Conservation (phyloP, 768 basidiomycete species). For the Auricularia cornea region DNA sequence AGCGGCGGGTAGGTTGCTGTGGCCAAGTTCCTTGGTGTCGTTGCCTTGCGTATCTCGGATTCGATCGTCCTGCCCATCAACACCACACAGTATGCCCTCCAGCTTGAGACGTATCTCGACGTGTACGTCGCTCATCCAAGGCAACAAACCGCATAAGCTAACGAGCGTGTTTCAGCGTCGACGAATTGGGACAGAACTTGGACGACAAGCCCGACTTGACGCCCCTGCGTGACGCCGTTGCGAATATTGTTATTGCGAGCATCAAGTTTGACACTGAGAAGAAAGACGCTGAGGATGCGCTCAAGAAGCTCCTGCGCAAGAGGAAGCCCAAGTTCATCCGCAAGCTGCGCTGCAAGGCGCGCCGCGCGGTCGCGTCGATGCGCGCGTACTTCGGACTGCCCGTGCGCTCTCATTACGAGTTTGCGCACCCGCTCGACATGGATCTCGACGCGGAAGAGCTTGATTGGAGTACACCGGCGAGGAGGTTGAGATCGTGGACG, state of each 20-base stretch:
- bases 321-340: conserved; percentile 10
- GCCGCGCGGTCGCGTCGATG: not conserved
- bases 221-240: conserved; percentile 20
- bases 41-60: conserved; percentile 45
- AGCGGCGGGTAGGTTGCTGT: conserved; percentile 44
- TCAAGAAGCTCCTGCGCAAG: conserved; percentile 26
- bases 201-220: conserved; percentile 5
- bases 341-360: conserved; percentile 1
- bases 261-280: conserved; percentile 21
- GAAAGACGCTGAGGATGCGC: conserved; percentile 25
- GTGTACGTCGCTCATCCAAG: conserved; percentile 30
- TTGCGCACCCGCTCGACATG: not conserved
- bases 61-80: conserved; percentile 54
- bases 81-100: conserved; percentile 55
- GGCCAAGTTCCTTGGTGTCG: conserved; percentile 56
- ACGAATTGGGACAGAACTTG: conserved; percentile 29
- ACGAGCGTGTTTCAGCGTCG: conserved; percentile 33
- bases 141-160: not conserved
- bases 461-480: not conserved
- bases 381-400: not conserved
- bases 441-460: not conserved
- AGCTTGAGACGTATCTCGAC: conserved; percentile 46
- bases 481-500: not conserved
- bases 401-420: not conserved
- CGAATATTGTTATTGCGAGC: conserved; percentile 21